Conservation (phyloP, 2,329 filamentous ascomycete species). For the Trichoderma polysporum region DNA sequence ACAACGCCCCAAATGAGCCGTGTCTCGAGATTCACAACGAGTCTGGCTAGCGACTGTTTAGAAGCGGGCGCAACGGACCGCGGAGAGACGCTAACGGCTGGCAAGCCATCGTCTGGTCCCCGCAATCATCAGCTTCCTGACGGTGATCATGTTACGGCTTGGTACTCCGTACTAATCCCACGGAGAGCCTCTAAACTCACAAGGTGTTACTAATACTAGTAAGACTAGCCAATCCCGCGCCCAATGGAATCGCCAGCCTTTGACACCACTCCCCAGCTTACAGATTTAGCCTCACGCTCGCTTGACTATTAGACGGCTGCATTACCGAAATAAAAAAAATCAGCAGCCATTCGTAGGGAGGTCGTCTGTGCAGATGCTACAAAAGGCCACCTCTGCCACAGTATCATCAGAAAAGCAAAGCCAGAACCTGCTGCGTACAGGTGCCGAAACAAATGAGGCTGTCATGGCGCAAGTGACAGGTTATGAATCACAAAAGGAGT, state of each 20-base stretch:
- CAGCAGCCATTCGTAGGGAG: not conserved
- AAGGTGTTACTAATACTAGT: not conserved
- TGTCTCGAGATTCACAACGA: slow-evolving; percentile 5
- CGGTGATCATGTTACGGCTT: slow-evolving; percentile 4
- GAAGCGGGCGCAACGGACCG: slow-evolving; percentile 22
- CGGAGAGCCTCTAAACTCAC: not conserved
- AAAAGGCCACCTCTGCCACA: not conserved
- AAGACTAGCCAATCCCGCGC: not conserved
- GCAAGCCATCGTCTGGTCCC: slow-evolving; percentile 16
- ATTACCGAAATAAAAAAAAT: not conserved
- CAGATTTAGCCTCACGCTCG: slow-evolving; percentile 6
- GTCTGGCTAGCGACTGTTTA: slow-evolving; percentile 1
- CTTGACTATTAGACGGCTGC: not conserved
- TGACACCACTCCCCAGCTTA: not conserved
- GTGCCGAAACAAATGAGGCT: not conserved
- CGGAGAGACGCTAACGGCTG: slow-evolving; percentile 15
- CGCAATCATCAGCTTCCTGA: slow-evolving; percentile 18
- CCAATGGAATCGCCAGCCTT: slow-evolving; percentile 1
- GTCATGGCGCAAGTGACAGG: not conserved
- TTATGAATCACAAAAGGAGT: slow-evolving; percentile 1
- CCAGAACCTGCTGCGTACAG: not conserved
- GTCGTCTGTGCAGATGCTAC: not conserved
- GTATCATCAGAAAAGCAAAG: not conserved
- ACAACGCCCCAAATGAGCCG: not conserved
- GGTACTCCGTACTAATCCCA: slow-evolving; percentile 14